Evolutionary conservation across 2,329 filamentous ascomycete genomes (phyloP), one percentile per base, ranked within the genome.

Genomic region (Talaromyces sp.): DNA sequence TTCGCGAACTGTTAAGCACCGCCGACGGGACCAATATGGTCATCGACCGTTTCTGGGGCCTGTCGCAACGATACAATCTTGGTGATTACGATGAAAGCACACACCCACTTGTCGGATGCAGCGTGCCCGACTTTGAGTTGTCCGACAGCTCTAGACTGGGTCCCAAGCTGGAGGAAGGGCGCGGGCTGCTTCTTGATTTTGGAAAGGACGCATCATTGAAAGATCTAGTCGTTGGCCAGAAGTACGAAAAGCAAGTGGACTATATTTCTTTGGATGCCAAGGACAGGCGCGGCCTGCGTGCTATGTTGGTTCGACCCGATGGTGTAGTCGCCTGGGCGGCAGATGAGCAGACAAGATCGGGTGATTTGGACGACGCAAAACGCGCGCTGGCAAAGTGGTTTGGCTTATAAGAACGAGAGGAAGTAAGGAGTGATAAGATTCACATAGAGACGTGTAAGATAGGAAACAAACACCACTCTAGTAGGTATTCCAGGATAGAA

Each of bases 81-180:
- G 49, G 33, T 0, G 11, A 39, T 1, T 64, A 55, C 47, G 84
- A 63, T 75, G 84, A 57, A 82, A 67, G 69, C 57, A 36, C 59
- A 52, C 70, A 76, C 55, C 66, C 70, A 10, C 62, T 75, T 5
- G 70, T 76, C 25, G 77, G 76, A 4, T 66, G 67, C 56, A 77
- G 75, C 64, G 70, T 69, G 10, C 76, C 74, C 4, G 70, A 77
- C 53, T 74, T 77, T 52, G 69, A 73, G 64, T 61, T 62, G 4
- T 33, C 59, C 5, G 68, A 70, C 49, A 64, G 64, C 8, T 65
- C 65, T 17, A 67, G 71, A 53, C 62, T 78, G 5, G 73, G 73
- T 1, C 47, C 67, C 9, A 70, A 70, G 63, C 56, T 78, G 60
- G 66, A 65, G 22, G 36, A 58, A 1, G 75, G 69, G 0, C 60